Evolutionary conservation across 2,329 filamentous ascomycete species (phyloP).

Genomic region (Aspergillus vadensis): DNA sequence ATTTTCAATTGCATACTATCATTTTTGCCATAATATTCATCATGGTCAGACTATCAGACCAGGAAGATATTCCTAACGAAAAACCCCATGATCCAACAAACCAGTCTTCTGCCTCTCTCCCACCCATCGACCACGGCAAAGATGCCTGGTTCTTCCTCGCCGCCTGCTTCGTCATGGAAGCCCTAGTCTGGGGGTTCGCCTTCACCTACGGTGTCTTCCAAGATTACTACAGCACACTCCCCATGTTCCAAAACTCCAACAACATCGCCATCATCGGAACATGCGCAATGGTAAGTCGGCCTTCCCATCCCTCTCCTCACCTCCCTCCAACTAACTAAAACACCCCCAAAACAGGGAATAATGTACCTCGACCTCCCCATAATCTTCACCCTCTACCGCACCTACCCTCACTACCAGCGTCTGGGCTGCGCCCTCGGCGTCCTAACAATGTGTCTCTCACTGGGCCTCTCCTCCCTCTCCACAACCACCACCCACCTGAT

Average conservation of each 20-base stretch:
- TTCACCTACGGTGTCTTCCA: conserved; percentile 28
- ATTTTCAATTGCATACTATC: too few relatives aligned
- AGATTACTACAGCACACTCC: conserved; percentile 29
- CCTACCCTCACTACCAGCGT: conserved; percentile 22
- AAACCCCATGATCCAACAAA: background rate
- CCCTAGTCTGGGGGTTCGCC: conserved; percentile 50
- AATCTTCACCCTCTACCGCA: conserved; percentile 23
- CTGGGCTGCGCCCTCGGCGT: conserved; percentile 27
- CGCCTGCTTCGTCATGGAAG: conserved; percentile 56
- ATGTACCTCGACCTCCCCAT: conserved; percentile 29
- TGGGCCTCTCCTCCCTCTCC: conserved; percentile 30
- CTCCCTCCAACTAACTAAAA: background rate
- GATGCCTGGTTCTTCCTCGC: conserved; percentile 51
- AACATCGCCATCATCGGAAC: conserved; percentile 30
- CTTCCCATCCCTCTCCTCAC: background rate
- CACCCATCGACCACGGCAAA: conserved; percentile 41
- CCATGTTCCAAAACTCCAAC: conserved; percentile 21
- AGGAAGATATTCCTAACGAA: background rate
- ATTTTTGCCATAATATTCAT: too few relatives aligned
- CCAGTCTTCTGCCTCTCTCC: conserved; percentile 16
- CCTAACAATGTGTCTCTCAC: conserved; percentile 26
- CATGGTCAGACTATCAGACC: background rate
- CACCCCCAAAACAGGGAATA: conserved; percentile 20
- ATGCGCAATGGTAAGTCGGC: conserved; percentile 23
- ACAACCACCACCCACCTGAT: conserved; percentile 27